Percentiles rank a stretch among this genome's conserved stretches.
phyloP scores from a whole-genome alignment of 129 eudicot genomes.

The Chrysanthemum lavandulifolium region DNA sequence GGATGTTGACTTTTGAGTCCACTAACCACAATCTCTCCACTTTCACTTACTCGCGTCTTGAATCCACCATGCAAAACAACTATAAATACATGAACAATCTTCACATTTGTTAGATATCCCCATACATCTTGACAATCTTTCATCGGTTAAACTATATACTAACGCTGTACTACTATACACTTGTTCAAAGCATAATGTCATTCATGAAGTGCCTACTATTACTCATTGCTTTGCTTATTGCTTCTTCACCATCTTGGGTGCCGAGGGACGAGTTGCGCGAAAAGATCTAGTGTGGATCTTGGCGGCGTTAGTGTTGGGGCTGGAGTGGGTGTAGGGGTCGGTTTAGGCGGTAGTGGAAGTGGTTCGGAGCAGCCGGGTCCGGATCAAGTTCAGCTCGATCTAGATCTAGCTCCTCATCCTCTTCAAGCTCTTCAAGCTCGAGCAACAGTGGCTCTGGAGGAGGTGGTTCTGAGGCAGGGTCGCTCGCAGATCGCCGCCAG shows the following conservation, averaged over 20 bases:
- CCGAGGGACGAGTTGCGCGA: constrained; percentile 49
- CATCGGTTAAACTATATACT: constrained; percentile 3
- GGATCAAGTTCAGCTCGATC: constrained; percentile 65
- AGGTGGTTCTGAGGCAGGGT: constrained; percentile 60
- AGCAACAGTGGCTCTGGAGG: constrained; percentile 42
- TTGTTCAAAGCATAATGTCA: constrained; percentile 29
- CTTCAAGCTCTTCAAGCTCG: constrained; percentile 49
- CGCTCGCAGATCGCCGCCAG: constrained; percentile 46
- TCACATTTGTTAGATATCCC: constrained; percentile 6
- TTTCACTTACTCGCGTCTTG: constrained; percentile 17
- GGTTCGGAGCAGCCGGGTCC: constrained; percentile 58
- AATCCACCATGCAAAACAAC: constrained; percentile 32
- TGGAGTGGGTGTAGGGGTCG: constrained; percentile 62
- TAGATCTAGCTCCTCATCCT: constrained; percentile 35
- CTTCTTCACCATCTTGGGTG: constrained; percentile 24
- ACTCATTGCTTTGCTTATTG: constrained; percentile 36
- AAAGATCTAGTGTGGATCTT: constrained; percentile 52
- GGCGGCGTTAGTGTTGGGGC: constrained; percentile 54
- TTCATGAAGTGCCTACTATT: constrained; percentile 22
- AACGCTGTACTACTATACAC: background rate
- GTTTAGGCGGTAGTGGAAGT: constrained; percentile 55
- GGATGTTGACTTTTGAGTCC: constrained; percentile 23
- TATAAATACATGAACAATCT: constrained; percentile 31
- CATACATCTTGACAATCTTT: constrained; percentile 9
- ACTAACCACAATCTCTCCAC: constrained; percentile 24